A percentile compares a stretch with the other conserved stretches of the same genome.
phyloP scores from a whole-genome alignment of 331 rosid species.

The Pyrus hybrid region DNA sequence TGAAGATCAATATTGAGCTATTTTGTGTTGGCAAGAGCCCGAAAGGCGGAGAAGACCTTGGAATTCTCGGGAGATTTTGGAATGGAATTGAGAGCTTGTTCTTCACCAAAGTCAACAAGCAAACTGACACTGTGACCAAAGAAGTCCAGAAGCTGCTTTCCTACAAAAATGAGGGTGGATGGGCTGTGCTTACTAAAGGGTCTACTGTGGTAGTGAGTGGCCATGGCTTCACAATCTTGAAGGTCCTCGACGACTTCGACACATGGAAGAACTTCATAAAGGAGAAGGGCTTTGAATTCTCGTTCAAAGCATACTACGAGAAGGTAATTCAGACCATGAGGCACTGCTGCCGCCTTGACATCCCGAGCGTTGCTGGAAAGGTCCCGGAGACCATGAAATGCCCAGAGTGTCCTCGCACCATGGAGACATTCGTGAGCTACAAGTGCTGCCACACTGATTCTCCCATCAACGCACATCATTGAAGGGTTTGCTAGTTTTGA shows the following conservation, averaged over 20 bases:
- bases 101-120: constrained; percentile 5
- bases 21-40: constrained; percentile 22
- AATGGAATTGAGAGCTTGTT: constrained; percentile 27
- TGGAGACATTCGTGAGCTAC: constrained; percentile 33
- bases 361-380: constrained; percentile 15
- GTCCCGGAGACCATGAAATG: constrained; percentile 25
- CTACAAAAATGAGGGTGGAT: constrained; percentile 36
- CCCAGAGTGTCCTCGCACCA: constrained; percentile 23
- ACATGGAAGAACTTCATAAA: constrained; percentile 21
- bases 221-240: constrained; percentile 16
- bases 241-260: constrained; percentile 20
- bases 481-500: background rate
- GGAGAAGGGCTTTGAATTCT: constrained; percentile 18
- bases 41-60: constrained; percentile 16
- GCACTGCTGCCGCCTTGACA: constrained; percentile 21
- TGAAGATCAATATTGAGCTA: constrained; percentile 24
- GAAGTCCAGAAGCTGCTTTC: constrained; percentile 30
- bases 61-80: constrained; percentile 23
- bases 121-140: constrained; percentile 4
- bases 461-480: constrained; percentile 2
- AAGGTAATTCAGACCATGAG: background rate
- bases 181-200: constrained; percentile 38
- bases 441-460: constrained; percentile 31
- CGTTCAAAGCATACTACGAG: constrained; percentile 2
- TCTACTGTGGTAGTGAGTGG: constrained; percentile 11